Conservation (phyloP, 805 yeast species). For the Yueomyces sinensis region DNA sequence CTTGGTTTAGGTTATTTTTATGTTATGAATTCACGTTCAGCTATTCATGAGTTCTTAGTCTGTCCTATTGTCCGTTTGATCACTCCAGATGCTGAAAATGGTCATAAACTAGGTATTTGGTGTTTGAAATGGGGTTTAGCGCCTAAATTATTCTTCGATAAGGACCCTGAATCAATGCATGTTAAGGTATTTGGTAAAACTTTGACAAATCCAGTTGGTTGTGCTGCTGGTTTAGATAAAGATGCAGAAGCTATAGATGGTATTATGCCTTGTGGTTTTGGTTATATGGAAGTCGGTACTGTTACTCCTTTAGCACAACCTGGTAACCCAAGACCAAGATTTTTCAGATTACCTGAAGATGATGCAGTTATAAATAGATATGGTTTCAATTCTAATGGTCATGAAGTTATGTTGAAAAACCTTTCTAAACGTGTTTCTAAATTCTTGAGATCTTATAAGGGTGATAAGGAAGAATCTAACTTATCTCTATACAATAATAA, state of each 20-base stretch:
- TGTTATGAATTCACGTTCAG: conserved; percentile 64
- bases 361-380: conserved; percentile 88
- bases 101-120: conserved; percentile 66
- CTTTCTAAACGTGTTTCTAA: conserved; percentile 49
- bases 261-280: conserved; percentile 64
- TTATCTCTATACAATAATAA: conserved; percentile 48
- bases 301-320: conserved; percentile 89
- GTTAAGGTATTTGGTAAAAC: conserved; percentile 53
- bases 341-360: conserved; percentile 74
- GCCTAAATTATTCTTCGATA: conserved; percentile 47
- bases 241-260: conserved; percentile 85
- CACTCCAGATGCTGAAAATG: conserved; percentile 69
- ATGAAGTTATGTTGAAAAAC: conserved; percentile 55
- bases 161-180: conserved; percentile 36
- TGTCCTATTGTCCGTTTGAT: conserved; percentile 62
- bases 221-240: conserved; percentile 94
- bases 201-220: conserved; percentile 69
- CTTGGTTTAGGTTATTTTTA: conserved; percentile 37
- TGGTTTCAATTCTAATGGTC: conserved; percentile 91
- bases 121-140: conserved; percentile 53
- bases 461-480: conserved; percentile 14
- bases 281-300: conserved; percentile 87
- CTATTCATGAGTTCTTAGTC: conserved; percentile 64
- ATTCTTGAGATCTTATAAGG: conserved; percentile 17
- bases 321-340: conserved; percentile 88